Percentiles rank a stretch among this genome's conserved stretches.
phyloP scores from a whole-genome alignment of 768 basidiomycete species.

The Hericium coralloides region DNA sequence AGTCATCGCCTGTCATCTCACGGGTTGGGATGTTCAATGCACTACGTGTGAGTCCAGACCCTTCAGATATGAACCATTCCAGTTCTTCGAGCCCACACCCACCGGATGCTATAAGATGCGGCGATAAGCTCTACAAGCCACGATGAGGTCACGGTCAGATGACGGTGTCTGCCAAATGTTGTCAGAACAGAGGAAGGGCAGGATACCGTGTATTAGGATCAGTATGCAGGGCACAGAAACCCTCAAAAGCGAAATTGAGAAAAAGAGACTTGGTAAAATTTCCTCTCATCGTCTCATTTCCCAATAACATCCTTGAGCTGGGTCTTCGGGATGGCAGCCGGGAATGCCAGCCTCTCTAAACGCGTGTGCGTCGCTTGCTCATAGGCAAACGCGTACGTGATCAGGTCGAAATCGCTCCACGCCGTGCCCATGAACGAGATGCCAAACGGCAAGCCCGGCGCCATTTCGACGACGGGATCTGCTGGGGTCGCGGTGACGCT shows the following conservation, averaged over 20 bases:
- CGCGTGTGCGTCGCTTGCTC: conserved; percentile 21
- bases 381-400: conserved; percentile 20
- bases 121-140: too few relatives aligned
- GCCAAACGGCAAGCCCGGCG: conserved; percentile 18
- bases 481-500: conserved; percentile 11
- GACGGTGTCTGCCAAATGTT: too few relatives aligned
- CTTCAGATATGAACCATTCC: too few relatives aligned
- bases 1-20: background rate
- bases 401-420: conserved; percentile 18
- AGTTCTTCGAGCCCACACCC: background rate
- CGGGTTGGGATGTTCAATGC: background rate
- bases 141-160: too few relatives aligned
- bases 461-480: conserved; percentile 10
- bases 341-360: conserved; percentile 13
- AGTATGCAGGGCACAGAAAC: too few relatives aligned
- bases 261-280: too few relatives aligned
- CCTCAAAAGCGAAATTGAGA: too few relatives aligned
- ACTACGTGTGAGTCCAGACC: background rate
- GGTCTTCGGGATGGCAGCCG: conserved; percentile 18
- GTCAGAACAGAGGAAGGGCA: too few relatives aligned
- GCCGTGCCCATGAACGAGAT: conserved; percentile 19
- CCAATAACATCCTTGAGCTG: conserved; percentile 17
- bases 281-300: background rate
- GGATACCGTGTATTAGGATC: too few relatives aligned
- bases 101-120: background rate